Conservation (phyloP, 345 rosid species). For the Sonneratia caseolaris region DNA sequence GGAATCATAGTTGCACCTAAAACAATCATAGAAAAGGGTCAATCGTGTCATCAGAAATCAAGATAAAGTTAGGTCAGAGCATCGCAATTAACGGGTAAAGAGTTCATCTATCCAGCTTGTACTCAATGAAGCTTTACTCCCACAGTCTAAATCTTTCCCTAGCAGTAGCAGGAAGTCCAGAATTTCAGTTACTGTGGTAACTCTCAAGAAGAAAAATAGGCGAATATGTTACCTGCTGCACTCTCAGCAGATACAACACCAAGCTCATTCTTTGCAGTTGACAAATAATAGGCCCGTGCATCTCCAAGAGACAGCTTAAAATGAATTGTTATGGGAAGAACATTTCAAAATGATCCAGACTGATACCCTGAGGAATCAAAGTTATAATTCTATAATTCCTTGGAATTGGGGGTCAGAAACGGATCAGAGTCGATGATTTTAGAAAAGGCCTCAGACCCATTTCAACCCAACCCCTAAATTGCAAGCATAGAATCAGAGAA, state of each 20-base stretch:
- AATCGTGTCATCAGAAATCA: background rate
- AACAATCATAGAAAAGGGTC: slow-evolving; percentile 4
- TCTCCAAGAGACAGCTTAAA: slow-evolving; percentile 86
- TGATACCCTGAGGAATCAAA: background rate
- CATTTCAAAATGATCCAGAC: background rate
- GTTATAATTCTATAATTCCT: background rate
- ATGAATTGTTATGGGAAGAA: slow-evolving; percentile 14
- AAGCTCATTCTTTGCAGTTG: slow-evolving; percentile 83
- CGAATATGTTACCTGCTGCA: slow-evolving; percentile 43
- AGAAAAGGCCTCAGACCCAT: background rate
- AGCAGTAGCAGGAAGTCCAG: background rate
- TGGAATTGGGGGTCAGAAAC: background rate
- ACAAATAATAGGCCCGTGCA: slow-evolving; percentile 83
- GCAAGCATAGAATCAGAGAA: slow-evolving; percentile 12
- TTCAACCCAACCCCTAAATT: slow-evolving; percentile 1
- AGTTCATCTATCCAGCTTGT: background rate
- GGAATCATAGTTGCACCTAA: slow-evolving; percentile 88
- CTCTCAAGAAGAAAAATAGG: background rate
- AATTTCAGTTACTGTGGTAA: background rate
- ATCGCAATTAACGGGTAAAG: background rate
- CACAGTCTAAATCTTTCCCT: background rate
- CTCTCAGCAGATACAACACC: slow-evolving; percentile 93
- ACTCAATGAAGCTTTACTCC: background rate
- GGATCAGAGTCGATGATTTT: background rate
- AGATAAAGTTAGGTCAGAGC: background rate